These are phyloP conservation scores for Aquilaria agallochum DNA, from an alignment of 441 rosid species.

Conservation along the genomic window DNA sequence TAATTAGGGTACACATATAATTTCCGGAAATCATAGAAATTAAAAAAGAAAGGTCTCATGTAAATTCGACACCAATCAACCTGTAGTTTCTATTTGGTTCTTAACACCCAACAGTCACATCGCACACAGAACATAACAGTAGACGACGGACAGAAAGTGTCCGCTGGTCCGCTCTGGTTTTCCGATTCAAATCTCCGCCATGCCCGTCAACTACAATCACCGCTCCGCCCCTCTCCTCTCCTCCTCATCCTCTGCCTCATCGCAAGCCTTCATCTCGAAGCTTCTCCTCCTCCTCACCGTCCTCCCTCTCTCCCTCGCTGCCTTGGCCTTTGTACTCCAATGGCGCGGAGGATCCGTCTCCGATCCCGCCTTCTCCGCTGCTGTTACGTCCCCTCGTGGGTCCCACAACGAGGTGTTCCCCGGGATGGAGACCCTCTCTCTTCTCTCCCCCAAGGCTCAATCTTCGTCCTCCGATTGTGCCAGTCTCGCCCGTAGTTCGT, in stretches of 20 bases:
- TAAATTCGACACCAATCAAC: too few relatives aligned
- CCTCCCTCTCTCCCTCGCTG: conserved; percentile 85
- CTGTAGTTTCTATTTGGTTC: too few relatives aligned
- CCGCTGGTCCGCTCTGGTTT: too few relatives aligned
- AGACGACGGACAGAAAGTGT: too few relatives aligned
- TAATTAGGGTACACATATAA: too few relatives aligned
- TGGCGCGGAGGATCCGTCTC: conserved; percentile 75
- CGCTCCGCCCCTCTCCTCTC: conserved; percentile 42
- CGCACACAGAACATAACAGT: too few relatives aligned
- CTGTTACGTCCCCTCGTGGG: conserved; percentile 54
- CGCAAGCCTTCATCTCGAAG: conserved; percentile 49
- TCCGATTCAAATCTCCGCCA: conserved; percentile 18
- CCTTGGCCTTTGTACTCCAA: conserved; percentile 82
- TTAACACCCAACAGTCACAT: too few relatives aligned
- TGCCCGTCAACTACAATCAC: conserved; percentile 54
- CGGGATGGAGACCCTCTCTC: conserved; percentile 79
- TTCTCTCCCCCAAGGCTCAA: conserved; percentile 55
- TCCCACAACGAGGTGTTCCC: conserved; percentile 81
- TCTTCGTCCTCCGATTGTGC: conserved; percentile 56
- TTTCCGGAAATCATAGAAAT: too few relatives aligned
- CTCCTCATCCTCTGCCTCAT: conserved; percentile 29
- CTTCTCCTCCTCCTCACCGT: conserved; percentile 80
- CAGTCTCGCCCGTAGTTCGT: conserved; percentile 56
- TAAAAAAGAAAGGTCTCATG: too few relatives aligned
- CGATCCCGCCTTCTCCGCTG: conserved; percentile 51